Evolutionary conservation across 176 grass and related monocot genomes (phyloP).

Genomic region (Oryza meridionalis): DNA sequence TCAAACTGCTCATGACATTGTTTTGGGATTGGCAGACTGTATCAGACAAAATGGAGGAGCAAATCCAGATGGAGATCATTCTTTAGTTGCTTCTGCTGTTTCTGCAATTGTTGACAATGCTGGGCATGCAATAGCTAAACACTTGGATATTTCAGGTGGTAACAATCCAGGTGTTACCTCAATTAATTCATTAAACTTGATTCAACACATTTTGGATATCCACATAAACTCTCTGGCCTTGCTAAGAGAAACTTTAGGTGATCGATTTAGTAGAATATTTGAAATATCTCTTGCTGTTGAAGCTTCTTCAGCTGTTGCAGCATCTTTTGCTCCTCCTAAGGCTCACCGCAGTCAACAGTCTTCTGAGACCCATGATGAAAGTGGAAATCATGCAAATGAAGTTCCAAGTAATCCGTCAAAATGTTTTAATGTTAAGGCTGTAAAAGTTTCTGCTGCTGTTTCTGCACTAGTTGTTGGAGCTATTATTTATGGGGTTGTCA

Average conservation of each 20-base stretch:
- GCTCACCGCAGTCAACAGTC: conserved; percentile 81
- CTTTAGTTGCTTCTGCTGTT: conserved; percentile 77
- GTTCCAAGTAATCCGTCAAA: conserved; percentile 62
- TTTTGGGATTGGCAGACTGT: conserved; percentile 70
- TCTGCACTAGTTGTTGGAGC: conserved; percentile 89
- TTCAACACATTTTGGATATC: conserved; percentile 67
- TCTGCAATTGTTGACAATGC: conserved; percentile 87
- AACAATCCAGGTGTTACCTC: conserved; percentile 68
- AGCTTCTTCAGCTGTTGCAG: conserved; percentile 74
- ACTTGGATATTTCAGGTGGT: conserved; percentile 76
- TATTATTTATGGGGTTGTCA: conserved; percentile 80
- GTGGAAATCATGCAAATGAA: conserved; percentile 78
- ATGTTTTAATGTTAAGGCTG: conserved; percentile 60
- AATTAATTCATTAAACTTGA: conserved; percentile 62
- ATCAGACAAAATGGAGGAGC: conserved; percentile 77
- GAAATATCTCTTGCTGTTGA: conserved; percentile 86
- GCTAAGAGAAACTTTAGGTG: conserved; percentile 91
- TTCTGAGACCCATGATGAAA: conserved; percentile 76
- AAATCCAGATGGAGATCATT: conserved; percentile 77
- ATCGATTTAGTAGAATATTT: conserved; percentile 71
- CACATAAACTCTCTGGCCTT: conserved; percentile 86
- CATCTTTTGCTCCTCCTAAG: conserved; percentile 72
- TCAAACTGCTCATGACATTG: conserved; percentile 89
- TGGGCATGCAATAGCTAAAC: conserved; percentile 72
- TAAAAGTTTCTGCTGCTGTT: conserved; percentile 81